Percentiles rank a stretch among this genome's conserved stretches.
Evolutionary conservation across 768 basidiomycete species (phyloP).

Genomic region (Guyanaporus albipodus): DNA sequence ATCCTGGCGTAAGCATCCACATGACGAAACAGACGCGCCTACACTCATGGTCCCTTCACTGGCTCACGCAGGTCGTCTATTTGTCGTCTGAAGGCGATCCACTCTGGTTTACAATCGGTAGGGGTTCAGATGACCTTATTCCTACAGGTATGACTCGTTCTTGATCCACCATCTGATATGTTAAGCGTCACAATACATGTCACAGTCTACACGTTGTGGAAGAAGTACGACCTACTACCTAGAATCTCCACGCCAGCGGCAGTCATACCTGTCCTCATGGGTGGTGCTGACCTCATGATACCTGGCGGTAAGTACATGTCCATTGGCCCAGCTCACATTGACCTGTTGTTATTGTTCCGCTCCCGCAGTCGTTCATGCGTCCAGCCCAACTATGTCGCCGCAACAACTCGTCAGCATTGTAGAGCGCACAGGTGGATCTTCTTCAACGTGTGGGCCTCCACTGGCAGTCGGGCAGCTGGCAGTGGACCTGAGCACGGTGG

Average conservation of each 20-base stretch:
- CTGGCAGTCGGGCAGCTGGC: conserved; percentile 78
- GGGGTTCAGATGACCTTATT: conserved; percentile 60
- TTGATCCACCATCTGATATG: neutral
- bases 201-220: conserved; percentile 76
- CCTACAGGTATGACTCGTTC: conserved; percentile 50
- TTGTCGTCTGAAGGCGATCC: conserved; percentile 64
- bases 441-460: conserved; percentile 39
- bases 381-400: conserved; percentile 36
- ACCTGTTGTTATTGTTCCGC: neutral
- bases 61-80: conserved; percentile 51
- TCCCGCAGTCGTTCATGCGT: conserved; percentile 52
- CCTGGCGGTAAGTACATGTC: conserved; percentile 61
- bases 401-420: conserved; percentile 62
- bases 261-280: conserved; percentile 66
- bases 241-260: conserved; percentile 65
- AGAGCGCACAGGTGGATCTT: conserved; percentile 38
- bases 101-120: conserved; percentile 75
- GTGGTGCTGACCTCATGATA: conserved; percentile 87
- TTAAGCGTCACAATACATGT: neutral
- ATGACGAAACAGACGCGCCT: neutral
- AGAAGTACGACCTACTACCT: conserved; percentile 62
- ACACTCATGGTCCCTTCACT: neutral
- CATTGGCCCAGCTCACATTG: neutral
- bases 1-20: conserved; percentile 50
- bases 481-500: conserved; percentile 46